Conservation (phyloP, 1,284 basidiomycete species). For the Omphalotus olearius region DNA sequence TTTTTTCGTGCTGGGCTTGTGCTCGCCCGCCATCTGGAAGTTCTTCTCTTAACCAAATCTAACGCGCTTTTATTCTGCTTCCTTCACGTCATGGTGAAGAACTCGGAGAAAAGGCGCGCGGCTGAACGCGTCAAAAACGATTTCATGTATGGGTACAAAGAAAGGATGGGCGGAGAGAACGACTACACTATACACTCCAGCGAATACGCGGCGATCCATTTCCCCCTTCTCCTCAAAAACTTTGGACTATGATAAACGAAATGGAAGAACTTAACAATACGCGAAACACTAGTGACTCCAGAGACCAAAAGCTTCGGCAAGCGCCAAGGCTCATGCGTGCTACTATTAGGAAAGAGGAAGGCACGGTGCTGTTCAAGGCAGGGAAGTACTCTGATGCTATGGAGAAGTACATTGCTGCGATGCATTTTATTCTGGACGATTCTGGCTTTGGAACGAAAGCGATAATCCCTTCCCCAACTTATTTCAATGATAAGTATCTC, state of each 20-base stretch:
- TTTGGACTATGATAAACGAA: neutral
- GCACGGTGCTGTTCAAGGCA: neutral
- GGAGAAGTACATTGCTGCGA: neutral
- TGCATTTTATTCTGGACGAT: neutral
- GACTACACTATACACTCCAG: neutral
- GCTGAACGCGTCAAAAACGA: neutral
- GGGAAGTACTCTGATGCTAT: neutral
- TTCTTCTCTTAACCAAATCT: too few relatives aligned
- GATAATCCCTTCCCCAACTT: neutral
- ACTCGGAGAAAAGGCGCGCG: conserved; percentile 1
- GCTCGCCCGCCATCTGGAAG: too few relatives aligned
- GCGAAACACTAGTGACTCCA: too few relatives aligned
- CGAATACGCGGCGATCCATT: too few relatives aligned
- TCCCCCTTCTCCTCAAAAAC: neutral
- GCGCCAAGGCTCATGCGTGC: neutral
- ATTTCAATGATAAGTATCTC: neutral
- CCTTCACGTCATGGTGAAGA: neutral
- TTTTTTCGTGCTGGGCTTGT: too few relatives aligned
- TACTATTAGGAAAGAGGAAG: neutral
- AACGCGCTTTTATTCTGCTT: neutral
- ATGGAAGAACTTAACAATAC: neutral
- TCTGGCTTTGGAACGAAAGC: neutral
- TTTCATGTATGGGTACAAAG: neutral
- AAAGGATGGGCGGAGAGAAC: neutral
- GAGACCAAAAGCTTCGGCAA: neutral